Base-by-base conservation (phyloP, 2,329 filamentous ascomycete species). In the Monosporascus sp. region DNA sequence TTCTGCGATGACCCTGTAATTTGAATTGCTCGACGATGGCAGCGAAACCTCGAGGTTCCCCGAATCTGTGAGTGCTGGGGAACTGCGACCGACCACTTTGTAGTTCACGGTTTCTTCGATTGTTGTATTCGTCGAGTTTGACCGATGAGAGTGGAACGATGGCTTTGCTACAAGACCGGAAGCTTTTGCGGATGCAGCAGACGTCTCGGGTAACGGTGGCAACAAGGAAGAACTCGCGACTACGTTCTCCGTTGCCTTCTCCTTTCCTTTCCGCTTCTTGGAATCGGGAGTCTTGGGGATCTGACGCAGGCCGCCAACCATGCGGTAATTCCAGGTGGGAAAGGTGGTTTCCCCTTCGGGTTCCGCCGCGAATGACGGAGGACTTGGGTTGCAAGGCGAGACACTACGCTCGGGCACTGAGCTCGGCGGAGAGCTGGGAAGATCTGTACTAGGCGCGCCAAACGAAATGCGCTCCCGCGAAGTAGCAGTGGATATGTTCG, bases 281-380 rank as follows among this genome's bases (percentile, higher is more conserved):
- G 67, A 58, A 59, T 78, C 74, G 20, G 72, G 70, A 45, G 72
- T 74, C 31, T 68, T 70, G 45, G 72, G 69, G 19, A 82, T 78
- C 63, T 79, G 80, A 52, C 80, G 79, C 54, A 83, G 64, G 51
- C 79, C 80, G 59, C 80, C 79, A 47, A 77, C 70, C 65, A 83
- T 72, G 58, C 76, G 77, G 61, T 79, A 78, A 63, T 77, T 80
- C 74, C 77, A 80, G 51, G 79, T 74, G 17, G 78, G 71, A 19
- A 70, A 66, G 45, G 57, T 57, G 46, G 55, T 55, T 43, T 53
- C 58, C 64, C 73, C 70, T 45, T 70, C 72, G 52, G 62, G 61
- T 60, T 70, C 62, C 54, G 66, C 68, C 44, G 67, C 62, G 55
- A 68, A 43, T 41, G 59, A 48, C n/a, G 70, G 68, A 35, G 71